A percentile compares a stretch with the other conserved stretches of the same genome.
phyloP scores from a whole-genome alignment of 345 rosid species.

The Populus tremula region DNA sequence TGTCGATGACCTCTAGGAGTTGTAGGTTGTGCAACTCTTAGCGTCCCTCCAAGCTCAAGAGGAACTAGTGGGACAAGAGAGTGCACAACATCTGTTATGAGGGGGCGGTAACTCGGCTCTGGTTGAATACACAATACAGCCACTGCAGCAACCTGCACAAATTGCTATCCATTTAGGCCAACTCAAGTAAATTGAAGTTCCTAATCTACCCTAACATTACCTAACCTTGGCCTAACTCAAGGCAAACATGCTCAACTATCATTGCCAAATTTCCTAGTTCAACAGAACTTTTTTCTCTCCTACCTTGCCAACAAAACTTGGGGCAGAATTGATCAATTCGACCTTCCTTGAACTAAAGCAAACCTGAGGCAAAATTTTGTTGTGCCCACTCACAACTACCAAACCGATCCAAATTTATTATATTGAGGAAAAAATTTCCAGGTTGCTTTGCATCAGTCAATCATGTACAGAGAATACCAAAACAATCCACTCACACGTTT shows the following conservation, averaged over 20 bases:
- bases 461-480: too few relatives aligned
- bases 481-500: neutral
- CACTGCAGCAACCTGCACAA: conserved; percentile 87
- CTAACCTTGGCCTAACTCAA: neutral
- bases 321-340: neutral
- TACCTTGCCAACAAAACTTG: neutral
- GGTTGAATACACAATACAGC: conserved; percentile 92
- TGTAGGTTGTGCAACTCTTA: conserved; percentile 38
- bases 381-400: neutral
- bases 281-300: neutral
- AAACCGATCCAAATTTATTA: neutral
- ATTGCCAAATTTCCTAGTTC: neutral
- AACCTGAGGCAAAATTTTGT: neutral
- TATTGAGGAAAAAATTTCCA: too few relatives aligned
- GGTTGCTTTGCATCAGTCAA: neutral
- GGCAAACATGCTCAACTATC: neutral
- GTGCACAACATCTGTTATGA: conserved; percentile 83
- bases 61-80: conserved; percentile 86
- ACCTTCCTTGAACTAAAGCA: neutral
- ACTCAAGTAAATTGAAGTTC: neutral
- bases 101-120: conserved; percentile 86
- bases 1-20: neutral
- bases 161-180: neutral
- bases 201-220: neutral
- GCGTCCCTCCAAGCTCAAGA: conserved; percentile 80